phyloP scores from a whole-genome alignment of 73 alveolate genomes.

The Blepharisma japonicum region DNA sequence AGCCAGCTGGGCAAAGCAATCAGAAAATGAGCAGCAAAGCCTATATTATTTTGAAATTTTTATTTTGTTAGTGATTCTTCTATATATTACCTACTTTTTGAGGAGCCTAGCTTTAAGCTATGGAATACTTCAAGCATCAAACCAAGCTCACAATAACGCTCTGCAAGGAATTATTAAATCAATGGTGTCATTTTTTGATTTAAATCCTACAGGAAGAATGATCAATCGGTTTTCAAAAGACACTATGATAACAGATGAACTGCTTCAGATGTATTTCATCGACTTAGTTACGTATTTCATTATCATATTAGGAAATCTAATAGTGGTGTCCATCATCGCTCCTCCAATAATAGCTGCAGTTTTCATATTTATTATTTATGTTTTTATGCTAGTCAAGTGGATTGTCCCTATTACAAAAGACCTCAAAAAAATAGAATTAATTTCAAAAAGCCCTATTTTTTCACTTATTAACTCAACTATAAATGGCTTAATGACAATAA shows the following conservation, averaged over 20 bases:
- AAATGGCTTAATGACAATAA: constrained; percentile 61
- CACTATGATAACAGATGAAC: background rate
- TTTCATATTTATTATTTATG: too few relatives aligned
- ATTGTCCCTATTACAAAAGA: background rate
- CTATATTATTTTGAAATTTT: too few relatives aligned
- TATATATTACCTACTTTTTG: too few relatives aligned
- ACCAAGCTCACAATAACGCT: background rate
- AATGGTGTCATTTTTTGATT: background rate
- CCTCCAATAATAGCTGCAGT: background rate
- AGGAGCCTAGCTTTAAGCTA: too few relatives aligned
- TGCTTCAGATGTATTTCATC: background rate
- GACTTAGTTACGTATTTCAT: background rate
- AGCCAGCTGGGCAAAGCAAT: too few relatives aligned
- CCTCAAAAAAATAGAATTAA: constrained; percentile 44
- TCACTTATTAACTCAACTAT: constrained; percentile 62
- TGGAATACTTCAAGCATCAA: too few relatives aligned
- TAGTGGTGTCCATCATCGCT: background rate
- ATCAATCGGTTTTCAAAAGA: constrained; percentile 16
- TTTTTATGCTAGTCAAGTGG: background rate
- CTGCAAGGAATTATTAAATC: background rate
- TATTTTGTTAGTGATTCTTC: too few relatives aligned
- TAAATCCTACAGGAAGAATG: background rate
- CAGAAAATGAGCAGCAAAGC: too few relatives aligned
- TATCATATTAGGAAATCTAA: background rate
- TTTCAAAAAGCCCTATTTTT: constrained; percentile 69